Percentiles rank a stretch among this genome's conserved stretches.
phyloP scores from a whole-genome alignment of 495 filamentous ascomycete species.

The Talaromyces ruber region DNA sequence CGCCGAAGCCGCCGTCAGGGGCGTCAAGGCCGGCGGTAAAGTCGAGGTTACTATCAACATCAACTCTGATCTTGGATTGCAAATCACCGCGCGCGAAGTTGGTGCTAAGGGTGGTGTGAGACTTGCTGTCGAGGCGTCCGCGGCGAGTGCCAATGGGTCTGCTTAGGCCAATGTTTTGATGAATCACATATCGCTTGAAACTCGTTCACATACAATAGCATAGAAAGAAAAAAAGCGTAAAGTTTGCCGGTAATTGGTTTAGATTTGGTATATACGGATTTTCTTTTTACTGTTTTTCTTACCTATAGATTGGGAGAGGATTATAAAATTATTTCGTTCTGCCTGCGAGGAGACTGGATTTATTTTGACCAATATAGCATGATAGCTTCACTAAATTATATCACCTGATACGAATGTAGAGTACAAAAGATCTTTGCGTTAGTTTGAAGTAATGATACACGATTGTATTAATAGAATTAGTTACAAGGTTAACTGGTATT shows the following conservation, averaged over 20 bases:
- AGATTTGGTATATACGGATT: not conserved
- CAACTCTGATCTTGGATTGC: constrained; percentile 63
- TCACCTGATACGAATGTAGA: too few relatives aligned
- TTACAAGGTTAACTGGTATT: not conserved
- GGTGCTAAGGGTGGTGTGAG: constrained; percentile 79
- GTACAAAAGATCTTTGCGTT: too few relatives aligned
- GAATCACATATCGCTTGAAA: not conserved
- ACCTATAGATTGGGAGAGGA: not conserved
- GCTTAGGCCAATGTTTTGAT: constrained; percentile 11
- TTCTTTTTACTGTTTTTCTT: not conserved
- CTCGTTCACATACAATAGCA: not conserved
- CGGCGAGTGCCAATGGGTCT: constrained; percentile 28
- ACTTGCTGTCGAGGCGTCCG: constrained; percentile 49
- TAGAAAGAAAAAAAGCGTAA: not conserved
- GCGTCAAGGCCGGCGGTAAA: constrained; percentile 78
- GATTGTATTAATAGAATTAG: not conserved
- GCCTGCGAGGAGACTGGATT: too few relatives aligned
- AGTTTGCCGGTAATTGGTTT: not conserved
- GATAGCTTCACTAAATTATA: too few relatives aligned
- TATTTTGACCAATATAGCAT: too few relatives aligned
- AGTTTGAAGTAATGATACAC: not conserved
- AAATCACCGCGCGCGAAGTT: constrained; percentile 74
- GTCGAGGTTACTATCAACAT: constrained; percentile 91
- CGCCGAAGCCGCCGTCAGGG: constrained; percentile 77
- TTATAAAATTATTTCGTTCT: not conserved